A percentile compares a stretch with the other conserved stretches of the same genome.
Evolutionary conservation across 805 yeast genomes (phyloP).

Genomic region (Lachancea sp.): DNA sequence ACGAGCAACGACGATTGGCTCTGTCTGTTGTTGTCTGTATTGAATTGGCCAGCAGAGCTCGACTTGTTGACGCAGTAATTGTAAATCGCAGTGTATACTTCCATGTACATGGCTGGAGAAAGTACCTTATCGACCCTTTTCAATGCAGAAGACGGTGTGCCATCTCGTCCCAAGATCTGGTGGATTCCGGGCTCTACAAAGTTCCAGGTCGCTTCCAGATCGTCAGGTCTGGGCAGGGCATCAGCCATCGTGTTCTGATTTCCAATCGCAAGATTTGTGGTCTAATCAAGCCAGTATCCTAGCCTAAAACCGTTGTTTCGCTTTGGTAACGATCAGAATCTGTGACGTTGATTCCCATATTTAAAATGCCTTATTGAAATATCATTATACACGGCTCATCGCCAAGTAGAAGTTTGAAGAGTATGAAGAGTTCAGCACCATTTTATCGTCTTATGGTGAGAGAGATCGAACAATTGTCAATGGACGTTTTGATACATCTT

Average conservation of each 20-base stretch:
- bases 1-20: constrained; percentile 47
- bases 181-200: constrained; percentile 72
- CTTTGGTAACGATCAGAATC: not conserved
- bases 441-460: too few relatives aligned
- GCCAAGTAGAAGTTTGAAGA: not conserved
- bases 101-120: constrained; percentile 72
- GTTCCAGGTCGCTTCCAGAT: constrained; percentile 65
- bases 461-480: not conserved
- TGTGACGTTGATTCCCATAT: not conserved
- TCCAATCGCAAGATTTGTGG: not conserved
- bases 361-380: not conserved
- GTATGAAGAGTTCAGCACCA: too few relatives aligned
- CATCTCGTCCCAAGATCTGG: constrained; percentile 58
- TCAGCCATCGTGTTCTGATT: constrained; percentile 21
- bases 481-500: not conserved
- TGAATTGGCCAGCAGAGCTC: constrained; percentile 37
- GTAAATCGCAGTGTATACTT: constrained; percentile 85
- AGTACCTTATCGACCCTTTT: constrained; percentile 52
- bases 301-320: too few relatives aligned
- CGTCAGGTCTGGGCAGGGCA: constrained; percentile 49
- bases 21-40: constrained; percentile 32
- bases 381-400: constrained; percentile 4
- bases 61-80: constrained; percentile 85
- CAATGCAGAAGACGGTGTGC: constrained; percentile 19
- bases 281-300: not conserved